phyloP scores from a whole-genome alignment of 2,329 filamentous ascomycete genomes.

The Domatiomyces globalis region DNA sequence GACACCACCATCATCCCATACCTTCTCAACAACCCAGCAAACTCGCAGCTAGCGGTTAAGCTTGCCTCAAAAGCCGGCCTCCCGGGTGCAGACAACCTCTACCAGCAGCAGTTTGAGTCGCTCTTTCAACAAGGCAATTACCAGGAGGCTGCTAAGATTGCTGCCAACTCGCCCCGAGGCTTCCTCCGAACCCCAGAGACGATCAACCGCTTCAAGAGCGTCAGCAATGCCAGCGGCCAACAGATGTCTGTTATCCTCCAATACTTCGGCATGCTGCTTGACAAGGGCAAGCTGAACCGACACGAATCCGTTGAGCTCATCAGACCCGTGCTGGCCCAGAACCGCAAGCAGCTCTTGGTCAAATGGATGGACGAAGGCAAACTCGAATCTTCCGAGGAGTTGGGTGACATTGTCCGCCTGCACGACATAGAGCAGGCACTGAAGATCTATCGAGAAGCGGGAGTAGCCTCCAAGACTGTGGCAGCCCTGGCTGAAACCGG shows the following conservation, averaged over 20 bases:
- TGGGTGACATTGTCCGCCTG: constrained; percentile 82
- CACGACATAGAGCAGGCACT: constrained; percentile 83
- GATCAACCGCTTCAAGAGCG: constrained; percentile 86
- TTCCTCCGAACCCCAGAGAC: constrained; percentile 91
- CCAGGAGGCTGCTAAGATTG: constrained; percentile 81
- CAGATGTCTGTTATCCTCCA: constrained; percentile 91
- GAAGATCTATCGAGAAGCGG: constrained; percentile 78
- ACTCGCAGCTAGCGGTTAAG: constrained; percentile 86
- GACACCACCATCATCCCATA: constrained; percentile 87
- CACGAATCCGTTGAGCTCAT: constrained; percentile 91
- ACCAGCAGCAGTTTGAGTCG: constrained; percentile 83
- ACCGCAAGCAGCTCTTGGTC: constrained; percentile 86
- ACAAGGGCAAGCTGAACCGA: constrained; percentile 84
- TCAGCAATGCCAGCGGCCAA: constrained; percentile 47
- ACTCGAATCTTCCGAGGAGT: constrained; percentile 86
- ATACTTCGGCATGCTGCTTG: constrained; percentile 93
- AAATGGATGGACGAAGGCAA: constrained; percentile 98
- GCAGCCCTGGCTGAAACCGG: constrained; percentile 89
- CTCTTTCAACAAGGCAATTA: constrained; percentile 69
- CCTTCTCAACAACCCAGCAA: constrained; percentile 89
- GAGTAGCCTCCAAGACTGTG: constrained; percentile 84
- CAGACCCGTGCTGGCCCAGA: constrained; percentile 80
- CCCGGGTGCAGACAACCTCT: constrained; percentile 85
- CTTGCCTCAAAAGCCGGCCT: constrained; percentile 87
- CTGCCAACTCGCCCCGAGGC: constrained; percentile 87